Evolutionary conservation across 371 early-diverging fungal species (phyloP), one percentile per base, ranked within the genome.

Genomic region (Rhizopus microsporus): DNA sequence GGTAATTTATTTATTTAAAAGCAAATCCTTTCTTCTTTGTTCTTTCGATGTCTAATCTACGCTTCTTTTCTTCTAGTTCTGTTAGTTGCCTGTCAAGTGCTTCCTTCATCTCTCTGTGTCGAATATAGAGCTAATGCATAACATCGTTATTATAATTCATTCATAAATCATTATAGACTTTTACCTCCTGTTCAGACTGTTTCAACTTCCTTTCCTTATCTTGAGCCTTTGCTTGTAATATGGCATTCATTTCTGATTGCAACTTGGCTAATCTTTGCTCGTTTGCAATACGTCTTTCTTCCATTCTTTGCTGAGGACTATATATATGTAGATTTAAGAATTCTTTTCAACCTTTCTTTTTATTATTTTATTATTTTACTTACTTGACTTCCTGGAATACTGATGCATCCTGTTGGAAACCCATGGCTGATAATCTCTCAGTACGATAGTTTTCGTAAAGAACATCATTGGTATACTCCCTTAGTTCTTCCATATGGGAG

Each of bases 381-480:
- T 77, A 72, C 75, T 93, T 91, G 74, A 88, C 83, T 74, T 93
- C 91, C 61, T 87, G 84, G 77, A 89, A 91, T 9, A 90, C 89
- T 33, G 83, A 79, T 62, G 83, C 74, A 62, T 90, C 93, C 72
- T 93, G 90, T 45, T 85, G 84, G 56, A 88, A 84, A 43, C 91
- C 94, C 84, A 88, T 81, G 12, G 87, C 78, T n/a, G 82, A 62
- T 60, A 94, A 75, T 72, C 93, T 94, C 71, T 89, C 88, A 39
- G 95, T 93, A 79, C 98, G 93, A 74, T 96, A 97, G 71, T 94
- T 89, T 65, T 97, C 98, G 71, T 97, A 97, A 49, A 95, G 80
- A 45, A 93, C 83, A 69, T 95, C 94, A 65, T 95, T 91, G 9
- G 96, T 97, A 69, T 91, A 87, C 65, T 95, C 95, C 70, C 90